Evolutionary conservation across 176 grass and related monocot genomes (phyloP).

Genomic region (Poa annua): DNA sequence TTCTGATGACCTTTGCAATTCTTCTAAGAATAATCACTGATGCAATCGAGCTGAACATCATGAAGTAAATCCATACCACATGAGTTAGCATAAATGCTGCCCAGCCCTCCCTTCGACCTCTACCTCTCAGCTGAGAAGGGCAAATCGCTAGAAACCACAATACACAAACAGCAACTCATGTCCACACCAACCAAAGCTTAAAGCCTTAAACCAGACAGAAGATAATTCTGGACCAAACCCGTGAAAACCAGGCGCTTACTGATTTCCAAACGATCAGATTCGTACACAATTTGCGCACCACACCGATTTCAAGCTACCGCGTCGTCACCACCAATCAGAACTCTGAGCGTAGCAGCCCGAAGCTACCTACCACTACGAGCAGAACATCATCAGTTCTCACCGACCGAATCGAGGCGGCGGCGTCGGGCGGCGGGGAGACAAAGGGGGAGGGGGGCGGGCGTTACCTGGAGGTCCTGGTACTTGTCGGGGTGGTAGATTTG

Average conservation of each 20-base stretch:
- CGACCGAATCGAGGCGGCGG: background rate
- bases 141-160: constrained; percentile 8
- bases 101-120: constrained; percentile 24
- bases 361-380: background rate
- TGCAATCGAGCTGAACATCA: background rate
- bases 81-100: background rate
- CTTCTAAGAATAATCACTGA: constrained; percentile 13
- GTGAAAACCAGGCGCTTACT: background rate
- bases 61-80: no score
- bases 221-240: background rate
- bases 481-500: constrained; percentile 98
- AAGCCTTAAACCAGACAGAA: background rate
- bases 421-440: background rate
- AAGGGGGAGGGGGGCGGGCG: background rate
- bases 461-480: constrained; percentile 72
- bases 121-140: background rate
- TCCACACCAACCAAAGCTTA: background rate
- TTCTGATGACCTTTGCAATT: background rate
- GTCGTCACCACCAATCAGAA: constrained; percentile 21
- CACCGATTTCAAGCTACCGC: constrained; percentile 1
- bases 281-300: background rate
- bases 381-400: background rate
- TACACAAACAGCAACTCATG: background rate
- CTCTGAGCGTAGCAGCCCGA: constrained; percentile 28
- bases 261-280: constrained; percentile 15